These are phyloP conservation scores for Cucurbita maxima DNA, from an alignment of 306 rosid species.

Conservation along the genomic window DNA sequence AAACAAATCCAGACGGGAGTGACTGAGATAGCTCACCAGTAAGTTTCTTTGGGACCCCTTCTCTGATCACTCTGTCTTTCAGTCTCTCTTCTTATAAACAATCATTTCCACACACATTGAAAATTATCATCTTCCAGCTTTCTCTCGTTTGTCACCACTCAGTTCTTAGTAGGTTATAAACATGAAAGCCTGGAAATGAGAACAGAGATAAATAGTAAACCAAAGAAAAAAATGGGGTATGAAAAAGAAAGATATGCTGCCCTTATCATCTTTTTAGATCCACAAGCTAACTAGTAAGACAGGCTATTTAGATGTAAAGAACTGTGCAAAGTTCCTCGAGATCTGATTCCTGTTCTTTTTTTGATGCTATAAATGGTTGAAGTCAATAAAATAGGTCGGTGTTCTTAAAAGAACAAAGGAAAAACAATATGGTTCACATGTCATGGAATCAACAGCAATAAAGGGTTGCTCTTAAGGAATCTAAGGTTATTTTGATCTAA, in stretches of 20 bases:
- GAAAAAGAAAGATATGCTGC: background rate
- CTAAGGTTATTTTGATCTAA: background rate
- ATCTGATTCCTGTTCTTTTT: background rate
- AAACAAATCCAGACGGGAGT: slow-evolving; percentile 4
- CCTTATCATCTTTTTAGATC: background rate
- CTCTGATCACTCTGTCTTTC: background rate
- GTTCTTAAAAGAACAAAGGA: background rate
- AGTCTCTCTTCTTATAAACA: background rate
- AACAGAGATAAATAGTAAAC: background rate
- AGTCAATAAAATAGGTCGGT: background rate
- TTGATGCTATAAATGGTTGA: background rate
- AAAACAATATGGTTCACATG: background rate
- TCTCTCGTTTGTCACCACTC: background rate
- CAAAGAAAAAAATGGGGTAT: background rate
- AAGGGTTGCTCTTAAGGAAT: background rate
- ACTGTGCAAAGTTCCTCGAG: background rate
- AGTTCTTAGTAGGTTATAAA: background rate
- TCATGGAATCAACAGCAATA: background rate
- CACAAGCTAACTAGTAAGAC: background rate
- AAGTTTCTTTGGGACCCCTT: slow-evolving; percentile 4
- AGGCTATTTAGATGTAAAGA: background rate
- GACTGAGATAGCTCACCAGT: background rate
- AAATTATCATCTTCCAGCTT: background rate
- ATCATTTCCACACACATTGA: background rate
- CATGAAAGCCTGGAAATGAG: background rate